Conservation (phyloP, 2,329 filamentous ascomycete species). For the Fusarium coffeatum region DNA sequence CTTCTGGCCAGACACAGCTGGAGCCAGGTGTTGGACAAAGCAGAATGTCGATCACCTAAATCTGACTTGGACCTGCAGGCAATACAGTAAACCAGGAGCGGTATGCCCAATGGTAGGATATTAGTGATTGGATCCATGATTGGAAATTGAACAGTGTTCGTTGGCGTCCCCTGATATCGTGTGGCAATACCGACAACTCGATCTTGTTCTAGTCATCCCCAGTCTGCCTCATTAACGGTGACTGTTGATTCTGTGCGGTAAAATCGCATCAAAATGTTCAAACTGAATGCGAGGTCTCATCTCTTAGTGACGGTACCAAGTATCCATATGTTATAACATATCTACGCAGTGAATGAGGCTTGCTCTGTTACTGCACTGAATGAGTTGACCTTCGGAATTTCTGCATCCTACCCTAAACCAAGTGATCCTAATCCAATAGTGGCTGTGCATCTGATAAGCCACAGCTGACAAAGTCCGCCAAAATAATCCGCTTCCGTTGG, state of each 20-base stretch:
- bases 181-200: neutral
- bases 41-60: conserved; percentile 64
- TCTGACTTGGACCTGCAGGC: conserved; percentile 60
- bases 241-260: neutral
- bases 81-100: conserved; percentile 57
- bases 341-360: neutral
- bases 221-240: neutral
- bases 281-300: neutral
- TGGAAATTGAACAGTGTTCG: neutral
- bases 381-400: neutral
- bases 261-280: neutral
- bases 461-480: neutral
- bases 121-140: conserved; percentile 40
- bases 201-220: neutral
- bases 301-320: too few species aligned
- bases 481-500: conserved; percentile 30
- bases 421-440: neutral
- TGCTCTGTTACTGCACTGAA: neutral
- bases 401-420: conserved; percentile 11
- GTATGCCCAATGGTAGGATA: conserved; percentile 61
- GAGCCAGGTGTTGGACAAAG: conserved; percentile 70
- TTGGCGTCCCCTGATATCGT: neutral
- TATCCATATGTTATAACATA: too few species aligned
- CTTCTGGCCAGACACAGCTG: conserved; percentile 73
- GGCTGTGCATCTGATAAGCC: conserved; percentile 25